phyloP scores from a whole-genome alignment of 345 rosid genomes.

The Anacardium occidentale region DNA sequence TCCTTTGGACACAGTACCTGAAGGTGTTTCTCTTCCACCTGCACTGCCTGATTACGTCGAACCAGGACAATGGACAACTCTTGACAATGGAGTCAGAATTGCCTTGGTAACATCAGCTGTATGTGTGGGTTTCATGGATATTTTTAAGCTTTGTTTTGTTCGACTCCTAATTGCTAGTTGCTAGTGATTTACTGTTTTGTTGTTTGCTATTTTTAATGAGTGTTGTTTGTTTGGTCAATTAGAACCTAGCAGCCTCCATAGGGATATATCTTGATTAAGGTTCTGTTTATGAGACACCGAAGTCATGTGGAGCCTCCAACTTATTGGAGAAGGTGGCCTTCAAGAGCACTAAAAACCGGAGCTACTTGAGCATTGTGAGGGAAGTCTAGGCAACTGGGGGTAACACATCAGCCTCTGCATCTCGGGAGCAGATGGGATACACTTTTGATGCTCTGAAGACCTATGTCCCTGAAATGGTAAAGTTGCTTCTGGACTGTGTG shows the following conservation, averaged over 20 bases:
- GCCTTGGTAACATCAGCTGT: conserved; percentile 70
- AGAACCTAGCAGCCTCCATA: conserved; percentile 66
- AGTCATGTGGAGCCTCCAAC: conserved; percentile 63
- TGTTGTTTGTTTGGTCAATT: conserved; percentile 22
- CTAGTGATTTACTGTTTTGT: neutral
- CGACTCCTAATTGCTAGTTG: neutral
- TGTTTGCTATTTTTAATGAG: neutral
- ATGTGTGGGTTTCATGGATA: conserved; percentile 12
- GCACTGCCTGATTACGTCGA: conserved; percentile 59
- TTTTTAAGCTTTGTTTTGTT: neutral
- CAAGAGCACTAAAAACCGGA: conserved; percentile 67
- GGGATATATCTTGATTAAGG: conserved; percentile 67
- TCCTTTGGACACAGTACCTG: conserved; percentile 55
- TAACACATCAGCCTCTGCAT: conserved; percentile 55
- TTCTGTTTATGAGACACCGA: conserved; percentile 64
- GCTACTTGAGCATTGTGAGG: conserved; percentile 60
- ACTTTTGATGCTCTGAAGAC: conserved; percentile 70
- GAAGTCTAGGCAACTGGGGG: conserved; percentile 87
- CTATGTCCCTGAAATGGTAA: conserved; percentile 71
- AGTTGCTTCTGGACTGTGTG: conserved; percentile 65
- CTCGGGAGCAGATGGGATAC: conserved; percentile 73
- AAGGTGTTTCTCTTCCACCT: conserved; percentile 55
- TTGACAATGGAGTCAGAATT: conserved; percentile 68
- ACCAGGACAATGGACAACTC: conserved; percentile 62
- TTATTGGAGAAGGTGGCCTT: conserved; percentile 78